Evolutionary conservation across 78 protist species (phyloP), one percentile per base, ranked within the genome.

Genomic region (Abeoforma whisleri): DNA sequence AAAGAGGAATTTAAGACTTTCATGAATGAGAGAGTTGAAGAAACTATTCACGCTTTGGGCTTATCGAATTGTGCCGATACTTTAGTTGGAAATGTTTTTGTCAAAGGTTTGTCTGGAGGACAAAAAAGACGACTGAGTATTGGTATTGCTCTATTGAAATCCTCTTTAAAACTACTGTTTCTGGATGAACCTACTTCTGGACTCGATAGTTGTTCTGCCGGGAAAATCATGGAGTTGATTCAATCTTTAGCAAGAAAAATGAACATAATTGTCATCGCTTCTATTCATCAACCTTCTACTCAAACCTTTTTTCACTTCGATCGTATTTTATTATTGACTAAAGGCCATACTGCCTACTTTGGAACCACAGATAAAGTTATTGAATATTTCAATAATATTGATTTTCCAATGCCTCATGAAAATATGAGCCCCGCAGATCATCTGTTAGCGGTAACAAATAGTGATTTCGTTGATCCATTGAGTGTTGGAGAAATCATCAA

Each of bases 141-240:
- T 73, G 76, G 31, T 12, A 19, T 37, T 2, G 12, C n/a, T 12
- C 12, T 73, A 37, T 19, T 73, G 12, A 73, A 35, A 73, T 19
- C n/a, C 76, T 12, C 76, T 35, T 37, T 12, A 12, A 38, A 19
- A 19, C 39, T 73, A 73, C 39, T 2, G 31, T 73, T 73, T 12
- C 31, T 12, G 12, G 76, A 73, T 73, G 76, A 73, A 37, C 76
- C 76, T 19, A 73, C 76, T 38, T 73, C 76, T 12, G 76, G 76
- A 19, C 76, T 73, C 2, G 76, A 73, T 73, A 19, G 31, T 12
- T 12, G 12, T 37, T 38, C 62, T 73, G 76, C 76, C 76, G 12
- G 31, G 31, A 37, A 19, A 2, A 37, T 73, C 2, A 73, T 73
- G 37, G 2, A 2, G 12, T 19, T 38, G 37, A 19, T 73, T 19